A percentile compares a stretch with the other conserved stretches of the same genome.
These are phyloP conservation scores for Fusarium decemcellulare DNA, from an alignment of 2,329 filamentous ascomycete species.

Conservation along the genomic window DNA sequence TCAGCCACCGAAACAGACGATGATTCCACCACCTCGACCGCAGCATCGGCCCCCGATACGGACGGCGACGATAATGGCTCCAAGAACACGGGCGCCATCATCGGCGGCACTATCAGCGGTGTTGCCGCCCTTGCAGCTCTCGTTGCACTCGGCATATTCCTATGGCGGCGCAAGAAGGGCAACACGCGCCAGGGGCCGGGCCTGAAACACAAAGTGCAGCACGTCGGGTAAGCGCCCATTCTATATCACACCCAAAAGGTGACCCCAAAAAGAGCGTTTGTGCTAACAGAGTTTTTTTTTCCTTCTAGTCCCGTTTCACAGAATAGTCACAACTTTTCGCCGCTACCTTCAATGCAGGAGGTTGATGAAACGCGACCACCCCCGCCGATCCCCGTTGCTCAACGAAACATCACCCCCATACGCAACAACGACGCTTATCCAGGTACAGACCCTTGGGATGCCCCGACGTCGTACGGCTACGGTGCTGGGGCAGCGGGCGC, in stretches of 20 bases:
- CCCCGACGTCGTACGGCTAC: slow-evolving; percentile 33
- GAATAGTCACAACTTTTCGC: slow-evolving; percentile 45
- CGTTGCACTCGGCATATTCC: slow-evolving; percentile 58
- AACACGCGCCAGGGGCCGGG: slow-evolving; percentile 61
- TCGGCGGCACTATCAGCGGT: slow-evolving; percentile 69
- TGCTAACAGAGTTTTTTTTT: slow-evolving; percentile 35
- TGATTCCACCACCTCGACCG: slow-evolving; percentile 34
- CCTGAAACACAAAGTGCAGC: slow-evolving; percentile 54
- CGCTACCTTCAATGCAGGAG: slow-evolving; percentile 48
- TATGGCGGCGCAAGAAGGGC: slow-evolving; percentile 59
- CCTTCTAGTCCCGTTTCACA: slow-evolving; percentile 47
- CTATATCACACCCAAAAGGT: slow-evolving; percentile 1
- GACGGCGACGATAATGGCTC: slow-evolving; percentile 46
- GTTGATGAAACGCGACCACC: slow-evolving; percentile 39
- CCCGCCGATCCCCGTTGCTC: slow-evolving; percentile 36
- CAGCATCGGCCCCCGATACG: slow-evolving; percentile 47
- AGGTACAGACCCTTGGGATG: slow-evolving; percentile 39
- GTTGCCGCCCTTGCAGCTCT: slow-evolving; percentile 62
- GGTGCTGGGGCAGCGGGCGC: slow-evolving; percentile 25
- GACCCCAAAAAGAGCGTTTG: slow-evolving; percentile 4
- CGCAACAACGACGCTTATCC: slow-evolving; percentile 26
- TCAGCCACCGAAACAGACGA: slow-evolving; percentile 36
- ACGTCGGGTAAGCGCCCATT: slow-evolving; percentile 55
- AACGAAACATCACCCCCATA: slow-evolving; percentile 36
- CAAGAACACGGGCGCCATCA: slow-evolving; percentile 63